Conservation (phyloP, 1,284 basidiomycete species). For the Coniferiporia sulphurascens region DNA sequence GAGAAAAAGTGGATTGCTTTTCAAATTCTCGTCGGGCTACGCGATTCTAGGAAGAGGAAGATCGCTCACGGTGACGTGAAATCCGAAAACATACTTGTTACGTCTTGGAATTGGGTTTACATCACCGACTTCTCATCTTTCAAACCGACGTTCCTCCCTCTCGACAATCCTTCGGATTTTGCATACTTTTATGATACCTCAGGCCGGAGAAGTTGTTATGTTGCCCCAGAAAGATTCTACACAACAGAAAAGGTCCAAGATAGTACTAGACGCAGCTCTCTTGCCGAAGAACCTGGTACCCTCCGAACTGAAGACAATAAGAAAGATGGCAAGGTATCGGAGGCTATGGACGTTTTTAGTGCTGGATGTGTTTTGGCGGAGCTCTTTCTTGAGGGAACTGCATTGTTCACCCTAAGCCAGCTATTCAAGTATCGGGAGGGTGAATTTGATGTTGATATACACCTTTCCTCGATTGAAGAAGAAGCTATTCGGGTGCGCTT, state of each 20-base stretch:
- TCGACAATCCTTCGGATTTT: conserved; percentile 97
- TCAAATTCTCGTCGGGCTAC: conserved; percentile 84
- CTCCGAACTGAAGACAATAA: conserved; percentile 41
- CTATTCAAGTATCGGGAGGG: conserved; percentile 93
- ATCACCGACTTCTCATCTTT: conserved; percentile 96
- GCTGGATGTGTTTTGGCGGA: conserved; percentile 95
- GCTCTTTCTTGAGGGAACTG: conserved; percentile 92
- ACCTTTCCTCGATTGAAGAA: conserved; percentile 78
- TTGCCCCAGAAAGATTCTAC: conserved; percentile 97
- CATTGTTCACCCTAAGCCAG: conserved; percentile 92
- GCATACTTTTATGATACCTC: conserved; percentile 98
- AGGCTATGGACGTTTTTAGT: conserved; percentile 98
- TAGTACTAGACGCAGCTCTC: conserved; percentile 4
- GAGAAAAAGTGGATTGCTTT: conserved; percentile 99
- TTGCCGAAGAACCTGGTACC: conserved; percentile 38
- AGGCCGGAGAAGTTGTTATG: conserved; percentile 88
- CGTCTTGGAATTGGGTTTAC: conserved; percentile 94
- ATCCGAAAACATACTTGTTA: conserved; percentile 95
- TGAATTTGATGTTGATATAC: conserved; percentile 72
- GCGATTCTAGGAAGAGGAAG: conserved; percentile 78
- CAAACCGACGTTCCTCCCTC: conserved; percentile 93
- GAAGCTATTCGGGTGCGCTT: conserved; percentile 69
- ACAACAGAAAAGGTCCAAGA: conserved; percentile 66
- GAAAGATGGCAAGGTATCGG: conserved; percentile 79
- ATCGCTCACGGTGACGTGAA: conserved; percentile 97